Evolutionary conservation across 1,139 yeast species (phyloP), one percentile per base, ranked within the genome.

Genomic region (Candida albicans): DNA sequence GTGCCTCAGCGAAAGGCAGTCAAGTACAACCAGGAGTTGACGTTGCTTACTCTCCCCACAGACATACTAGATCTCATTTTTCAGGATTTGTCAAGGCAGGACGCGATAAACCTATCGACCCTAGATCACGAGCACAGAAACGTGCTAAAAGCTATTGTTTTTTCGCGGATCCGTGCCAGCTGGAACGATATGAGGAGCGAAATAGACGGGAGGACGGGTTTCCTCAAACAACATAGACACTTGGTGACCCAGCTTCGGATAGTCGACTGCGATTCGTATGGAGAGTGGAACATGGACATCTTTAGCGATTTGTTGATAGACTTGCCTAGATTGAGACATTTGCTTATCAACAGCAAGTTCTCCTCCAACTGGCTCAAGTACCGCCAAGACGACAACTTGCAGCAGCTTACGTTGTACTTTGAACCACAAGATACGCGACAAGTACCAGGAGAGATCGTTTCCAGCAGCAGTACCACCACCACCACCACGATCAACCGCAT

Each of bases 351-450:
- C 46, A 57, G 75, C 2, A 59, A 57, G 38, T 70, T 64, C 43
- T 68, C 73, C 31, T 66, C 77, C 2, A 63, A 67, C 45, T 73
- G 78, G 78, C 54, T 73, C 27, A 71, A 70, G 47, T 71, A 70
- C 53, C 49, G 74, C 40, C 27, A 42, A 2, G 55, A 18, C 41
- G 35, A 44, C 10, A 48, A 47, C 13, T 42, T 69, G 27, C 50
- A 33, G 10, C 37, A 49, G 9, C 46, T 73, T 13, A 56, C 64
- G 1, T 51, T 73, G 15, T 65, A 65, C 49, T 37, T 32, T 14
- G 28, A n/a, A n/a, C n/a, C n/a, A n/a, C n/a, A n/a, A n/a, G n/a
- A n/a, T 8, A 31, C 36, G 13, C 26, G 26, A 11, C 11, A 8
- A 4, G 27, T 24, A 3, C 9, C 13, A 10, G 7, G 9, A 13